phyloP scores from a whole-genome alignment of 495 filamentous ascomycete genomes.

The Penicillium malachiteum region DNA sequence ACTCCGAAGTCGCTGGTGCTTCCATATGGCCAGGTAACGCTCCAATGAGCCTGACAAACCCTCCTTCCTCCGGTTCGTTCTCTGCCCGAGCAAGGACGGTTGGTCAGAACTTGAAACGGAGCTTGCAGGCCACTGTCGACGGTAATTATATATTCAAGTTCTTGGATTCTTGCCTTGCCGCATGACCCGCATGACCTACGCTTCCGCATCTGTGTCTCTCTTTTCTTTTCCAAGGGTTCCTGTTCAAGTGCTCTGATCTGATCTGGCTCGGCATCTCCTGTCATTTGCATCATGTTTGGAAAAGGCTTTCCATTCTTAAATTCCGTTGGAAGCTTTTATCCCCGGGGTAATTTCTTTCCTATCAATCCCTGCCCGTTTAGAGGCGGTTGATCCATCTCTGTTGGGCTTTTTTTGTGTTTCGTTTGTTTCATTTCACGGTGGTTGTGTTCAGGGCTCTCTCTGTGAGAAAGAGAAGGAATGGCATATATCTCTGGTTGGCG shows the following conservation, averaged over 20 bases:
- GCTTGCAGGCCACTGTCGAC: constrained; percentile 75
- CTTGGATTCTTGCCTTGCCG: constrained; percentile 21
- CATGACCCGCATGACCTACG: constrained; percentile 3
- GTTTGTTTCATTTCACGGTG: constrained; percentile 13
- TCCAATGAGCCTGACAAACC: constrained; percentile 56
- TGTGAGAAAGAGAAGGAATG: constrained; percentile 3
- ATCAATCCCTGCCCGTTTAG: background rate
- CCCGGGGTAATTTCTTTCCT: constrained; percentile 48
- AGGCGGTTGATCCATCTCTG: background rate
- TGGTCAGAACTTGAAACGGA: constrained; percentile 64
- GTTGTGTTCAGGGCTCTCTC: background rate
- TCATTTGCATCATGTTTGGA: constrained; percentile 38
- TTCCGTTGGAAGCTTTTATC: constrained; percentile 45
- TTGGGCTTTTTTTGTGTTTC: constrained; percentile 9
- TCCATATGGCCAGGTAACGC: constrained; percentile 13
- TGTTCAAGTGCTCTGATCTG: constrained; percentile 7
- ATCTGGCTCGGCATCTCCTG: constrained; percentile 15
- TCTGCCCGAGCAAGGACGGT: constrained; percentile 44
- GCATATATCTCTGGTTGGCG: constrained; percentile 11
- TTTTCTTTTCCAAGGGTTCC: constrained; percentile 2
- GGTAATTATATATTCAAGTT: constrained; percentile 53
- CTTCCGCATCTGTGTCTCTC: constrained; percentile 7
- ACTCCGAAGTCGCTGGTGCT: constrained; percentile 1
- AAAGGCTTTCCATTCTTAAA: constrained; percentile 44
- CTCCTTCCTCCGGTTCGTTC: constrained; percentile 53